Conservation (phyloP, 169 alveolate species). For the Prorocentrum cordatum region DNA sequence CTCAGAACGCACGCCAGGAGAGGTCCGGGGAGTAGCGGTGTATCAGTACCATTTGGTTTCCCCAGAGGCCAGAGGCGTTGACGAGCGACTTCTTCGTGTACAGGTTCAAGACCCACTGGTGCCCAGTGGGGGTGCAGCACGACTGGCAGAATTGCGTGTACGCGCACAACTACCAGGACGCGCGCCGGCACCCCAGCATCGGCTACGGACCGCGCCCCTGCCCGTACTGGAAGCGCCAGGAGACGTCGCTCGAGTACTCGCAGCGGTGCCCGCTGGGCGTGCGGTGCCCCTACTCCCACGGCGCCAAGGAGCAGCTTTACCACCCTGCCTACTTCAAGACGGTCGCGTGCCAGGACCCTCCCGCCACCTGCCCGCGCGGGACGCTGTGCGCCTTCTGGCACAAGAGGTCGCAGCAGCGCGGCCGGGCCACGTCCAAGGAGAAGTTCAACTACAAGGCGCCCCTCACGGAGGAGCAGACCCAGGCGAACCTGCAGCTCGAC, state of each 20-base stretch:
- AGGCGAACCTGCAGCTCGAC: too few relatives aligned
- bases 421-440: not conserved
- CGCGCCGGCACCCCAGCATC: conserved; percentile 10
- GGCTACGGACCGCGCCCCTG: conserved; percentile 68
- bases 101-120: conserved; percentile 75
- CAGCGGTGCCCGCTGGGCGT: conserved; percentile 65
- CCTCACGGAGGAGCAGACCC: not conserved
- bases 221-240: conserved; percentile 63
- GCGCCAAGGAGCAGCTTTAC: conserved; percentile 76
- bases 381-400: conserved; percentile 75
- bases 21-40: too few relatives aligned
- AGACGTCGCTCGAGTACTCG: conserved; percentile 15
- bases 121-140: conserved; percentile 76
- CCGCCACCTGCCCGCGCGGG: conserved; percentile 73
- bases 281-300: conserved; percentile 74
- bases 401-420: conserved; percentile 70
- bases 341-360: conserved; percentile 30
- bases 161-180: conserved; percentile 76
- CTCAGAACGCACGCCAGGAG: too few relatives aligned
- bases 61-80: conserved; percentile 25
- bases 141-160: conserved; percentile 76
- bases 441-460: conserved; percentile 7
- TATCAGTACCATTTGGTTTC: too few relatives aligned
- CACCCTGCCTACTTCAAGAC: conserved; percentile 75
- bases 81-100: conserved; percentile 61